Evolutionary conservation across 1,284 basidiomycete genomes (phyloP).

Genomic region (Cerioporus squamosus): DNA sequence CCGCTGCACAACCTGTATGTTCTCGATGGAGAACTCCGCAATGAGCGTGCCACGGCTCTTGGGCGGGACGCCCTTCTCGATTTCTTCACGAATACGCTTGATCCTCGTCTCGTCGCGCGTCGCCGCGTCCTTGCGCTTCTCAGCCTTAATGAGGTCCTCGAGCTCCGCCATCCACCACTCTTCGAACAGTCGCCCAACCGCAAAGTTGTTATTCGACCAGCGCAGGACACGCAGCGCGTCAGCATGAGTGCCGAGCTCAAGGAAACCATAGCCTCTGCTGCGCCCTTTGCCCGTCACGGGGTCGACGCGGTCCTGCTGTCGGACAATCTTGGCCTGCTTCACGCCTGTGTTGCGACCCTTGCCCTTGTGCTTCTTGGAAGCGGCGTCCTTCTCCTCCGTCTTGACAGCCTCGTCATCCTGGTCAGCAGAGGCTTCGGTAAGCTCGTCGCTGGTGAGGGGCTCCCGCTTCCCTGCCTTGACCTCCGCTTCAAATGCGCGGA

Average conservation of each 20-base stretch:
- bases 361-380: constrained; percentile 34
- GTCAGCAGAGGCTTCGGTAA: constrained; percentile 43
- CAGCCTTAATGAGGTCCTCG: constrained; percentile 66
- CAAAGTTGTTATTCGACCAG: constrained; percentile 92
- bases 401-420: constrained; percentile 29
- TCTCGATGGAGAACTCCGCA: constrained; percentile 94
- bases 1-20: constrained; percentile 84
- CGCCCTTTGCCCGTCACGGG: constrained; percentile 85
- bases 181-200: constrained; percentile 66
- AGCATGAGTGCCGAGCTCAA: constrained; percentile 88
- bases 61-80: constrained; percentile 51
- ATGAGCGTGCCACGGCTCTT: constrained; percentile 70
- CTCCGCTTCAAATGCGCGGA: constrained; percentile 82
- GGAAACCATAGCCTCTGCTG: constrained; percentile 94
- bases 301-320: constrained; percentile 87
- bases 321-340: constrained; percentile 92
- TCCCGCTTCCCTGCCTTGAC: constrained; percentile 69
- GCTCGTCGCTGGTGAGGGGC: constrained; percentile 77
- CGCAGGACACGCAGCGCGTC: constrained; percentile 91
- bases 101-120: constrained; percentile 55
- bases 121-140: constrained; percentile 48
- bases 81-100: constrained; percentile 64
- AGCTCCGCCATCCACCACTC: constrained; percentile 88
- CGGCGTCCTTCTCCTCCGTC: constrained; percentile 37
- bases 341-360: constrained; percentile 60